Base-by-base conservation (phyloP, 2,329 filamentous ascomycete species). In the Volutella citrinella region DNA sequence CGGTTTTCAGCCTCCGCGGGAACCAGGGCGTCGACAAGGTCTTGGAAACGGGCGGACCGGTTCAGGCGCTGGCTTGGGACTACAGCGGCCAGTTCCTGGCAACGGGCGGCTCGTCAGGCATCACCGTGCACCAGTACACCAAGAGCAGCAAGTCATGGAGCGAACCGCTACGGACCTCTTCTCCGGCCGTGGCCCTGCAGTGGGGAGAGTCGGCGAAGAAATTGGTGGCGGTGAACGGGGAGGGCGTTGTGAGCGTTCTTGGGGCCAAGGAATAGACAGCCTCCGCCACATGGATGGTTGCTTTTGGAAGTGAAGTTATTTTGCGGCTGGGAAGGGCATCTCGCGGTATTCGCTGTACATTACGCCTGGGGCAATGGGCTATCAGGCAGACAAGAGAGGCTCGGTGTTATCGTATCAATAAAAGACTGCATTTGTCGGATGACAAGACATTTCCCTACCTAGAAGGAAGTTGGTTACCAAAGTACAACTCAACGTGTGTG, bases 21-120 rank as follows among this genome's bases (percentile, higher is more conserved):
- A 81, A 95, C 49, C 84, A 91, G 42, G 89, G 87, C 48, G 82
- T 84, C 13, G 82, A 82, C 57, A 95, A 95, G 72, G 78, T 84
- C n/a, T 71, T 98, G 24, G 88, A 96, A 46, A 82, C 84, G 27
- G 91, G 89, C 36, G 82, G 80, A 42, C 72, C 78, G n/a, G 79
- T 95, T 29, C 77, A 85, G 42, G 80, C 76, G 24, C 72, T 96
- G 45, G 73, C 75, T 30, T 98, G 90, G 90, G 93, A 98, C 57
- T 96, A 95, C 68, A 93, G 87, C 7, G 91, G 90, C 26, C 91
- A 96, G 63, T 98, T 86, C 68, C 72, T 98, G 33, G 86, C 90
- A 17, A 84, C 85, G 10, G 86, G 80, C 5, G 91, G 91, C 7
- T 74, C 83, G 5, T 80, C 83, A 27, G 89, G 89, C 18, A 69